Evolutionary conservation across 1,284 basidiomycete genomes (phyloP).

Genomic region (Puccinia novopanici): DNA sequence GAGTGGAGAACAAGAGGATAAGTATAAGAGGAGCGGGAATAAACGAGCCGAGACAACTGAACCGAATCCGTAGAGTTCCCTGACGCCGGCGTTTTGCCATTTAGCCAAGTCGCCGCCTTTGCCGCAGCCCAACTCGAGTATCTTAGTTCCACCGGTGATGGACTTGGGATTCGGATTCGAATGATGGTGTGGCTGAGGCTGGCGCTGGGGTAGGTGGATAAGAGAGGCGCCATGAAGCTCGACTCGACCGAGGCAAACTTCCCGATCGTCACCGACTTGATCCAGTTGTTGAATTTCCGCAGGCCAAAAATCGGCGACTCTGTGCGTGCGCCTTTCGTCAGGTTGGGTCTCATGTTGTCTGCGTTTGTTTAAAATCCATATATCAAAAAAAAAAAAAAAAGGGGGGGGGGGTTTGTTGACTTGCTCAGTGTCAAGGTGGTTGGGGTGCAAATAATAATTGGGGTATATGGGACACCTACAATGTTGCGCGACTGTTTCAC

Average conservation of each 20-base stretch:
- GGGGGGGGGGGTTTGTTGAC: not conserved
- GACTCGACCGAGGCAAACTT: constrained; percentile 66
- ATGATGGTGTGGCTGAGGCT: constrained; percentile 55
- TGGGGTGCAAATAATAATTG: too few relatives aligned
- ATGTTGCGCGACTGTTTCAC: constrained; percentile 40
- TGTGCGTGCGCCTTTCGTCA: constrained; percentile 77
- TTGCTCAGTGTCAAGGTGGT: not conserved
- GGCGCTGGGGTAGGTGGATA: constrained; percentile 64
- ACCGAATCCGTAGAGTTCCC: constrained; percentile 81
- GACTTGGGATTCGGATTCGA: constrained; percentile 53
- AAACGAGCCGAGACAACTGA: constrained; percentile 57
- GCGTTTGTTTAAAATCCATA: constrained; percentile 26
- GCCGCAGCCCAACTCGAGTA: constrained; percentile 94
- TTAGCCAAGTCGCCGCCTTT: constrained; percentile 97
- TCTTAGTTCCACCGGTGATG: constrained; percentile 68
- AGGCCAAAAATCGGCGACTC: constrained; percentile 95
- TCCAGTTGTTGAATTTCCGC: constrained; percentile 99
- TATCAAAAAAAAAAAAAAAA: not conserved
- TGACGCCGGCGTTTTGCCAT: constrained; percentile 85
- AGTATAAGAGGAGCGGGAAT: too few relatives aligned
- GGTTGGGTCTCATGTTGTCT: constrained; percentile 91
- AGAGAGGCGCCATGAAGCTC: constrained; percentile 37
- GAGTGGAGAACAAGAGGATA: not conserved
- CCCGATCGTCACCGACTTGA: constrained; percentile 90
- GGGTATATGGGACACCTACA: constrained; percentile 8